Evolutionary conservation across 2,329 filamentous ascomycete species (phyloP).

Genomic region (Diaporthe sp.): DNA sequence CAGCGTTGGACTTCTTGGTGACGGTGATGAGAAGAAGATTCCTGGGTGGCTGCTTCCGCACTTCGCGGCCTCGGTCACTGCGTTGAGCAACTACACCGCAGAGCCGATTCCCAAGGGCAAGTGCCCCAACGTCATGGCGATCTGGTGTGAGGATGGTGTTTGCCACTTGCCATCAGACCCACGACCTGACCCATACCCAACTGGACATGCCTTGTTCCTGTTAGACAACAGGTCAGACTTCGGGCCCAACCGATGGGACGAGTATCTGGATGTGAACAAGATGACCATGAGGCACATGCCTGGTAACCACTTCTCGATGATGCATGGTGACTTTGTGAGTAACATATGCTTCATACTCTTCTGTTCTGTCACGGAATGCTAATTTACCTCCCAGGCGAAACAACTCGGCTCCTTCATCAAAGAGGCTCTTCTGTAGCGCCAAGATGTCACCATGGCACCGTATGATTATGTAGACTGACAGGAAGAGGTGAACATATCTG

Average conservation of each 20-base stretch:
- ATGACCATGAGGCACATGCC: slow-evolving; percentile 75
- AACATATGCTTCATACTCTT: too few relatives aligned
- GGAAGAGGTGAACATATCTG: background rate
- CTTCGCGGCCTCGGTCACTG: slow-evolving; percentile 75
- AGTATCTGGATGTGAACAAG: slow-evolving; percentile 70
- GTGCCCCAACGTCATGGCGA: slow-evolving; percentile 70
- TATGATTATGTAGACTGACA: background rate
- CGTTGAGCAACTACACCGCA: slow-evolving; percentile 76
- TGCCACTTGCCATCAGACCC: slow-evolving; percentile 75
- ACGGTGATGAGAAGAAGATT: slow-evolving; percentile 67
- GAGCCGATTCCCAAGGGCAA: slow-evolving; percentile 68
- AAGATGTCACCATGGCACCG: too few relatives aligned
- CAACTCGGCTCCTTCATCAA: slow-evolving; percentile 48
- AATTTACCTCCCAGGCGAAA: slow-evolving; percentile 44
- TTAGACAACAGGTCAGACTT: slow-evolving; percentile 81
- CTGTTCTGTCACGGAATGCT: background rate
- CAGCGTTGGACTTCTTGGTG: slow-evolving; percentile 76
- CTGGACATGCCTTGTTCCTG: slow-evolving; percentile 73
- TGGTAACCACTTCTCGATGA: slow-evolving; percentile 82
- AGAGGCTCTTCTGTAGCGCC: slow-evolving; percentile 45
- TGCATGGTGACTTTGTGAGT: slow-evolving; percentile 67
- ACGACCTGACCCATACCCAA: slow-evolving; percentile 69
- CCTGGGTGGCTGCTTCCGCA: slow-evolving; percentile 81
- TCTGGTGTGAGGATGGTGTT: slow-evolving; percentile 81
- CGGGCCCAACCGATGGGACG: slow-evolving; percentile 75